phyloP scores from a whole-genome alignment of 306 rosid species.

The Cicer yamashitae region DNA sequence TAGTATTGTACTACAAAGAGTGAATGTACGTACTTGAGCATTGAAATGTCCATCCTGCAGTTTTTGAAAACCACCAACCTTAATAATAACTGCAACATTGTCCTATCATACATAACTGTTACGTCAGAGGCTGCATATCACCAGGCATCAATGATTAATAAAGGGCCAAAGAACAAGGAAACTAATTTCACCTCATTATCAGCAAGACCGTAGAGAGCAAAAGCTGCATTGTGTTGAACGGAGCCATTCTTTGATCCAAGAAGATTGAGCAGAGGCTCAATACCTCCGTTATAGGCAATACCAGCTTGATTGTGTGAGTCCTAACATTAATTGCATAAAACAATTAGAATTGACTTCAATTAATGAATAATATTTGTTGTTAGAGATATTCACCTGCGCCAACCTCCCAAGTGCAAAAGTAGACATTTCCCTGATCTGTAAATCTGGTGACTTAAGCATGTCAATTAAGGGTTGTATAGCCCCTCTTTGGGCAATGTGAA shows the following conservation, averaged over 20 bases:
- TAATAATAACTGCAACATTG: constrained; percentile 76
- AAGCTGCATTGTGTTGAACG: constrained; percentile 70
- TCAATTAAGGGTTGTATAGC: constrained; percentile 84
- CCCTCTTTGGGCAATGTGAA: constrained; percentile 89
- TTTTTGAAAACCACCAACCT: constrained; percentile 82
- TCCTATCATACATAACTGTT: constrained; percentile 62
- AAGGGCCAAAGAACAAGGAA: constrained; percentile 34
- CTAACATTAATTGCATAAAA: constrained; percentile 49
- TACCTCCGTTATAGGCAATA: constrained; percentile 81
- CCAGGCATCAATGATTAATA: constrained; percentile 36
- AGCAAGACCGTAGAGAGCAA: constrained; percentile 75
- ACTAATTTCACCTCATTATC: constrained; percentile 81
- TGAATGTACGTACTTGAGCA: constrained; percentile 66
- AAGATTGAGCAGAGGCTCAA: constrained; percentile 70
- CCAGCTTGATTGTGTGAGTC: constrained; percentile 94
- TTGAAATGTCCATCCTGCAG: constrained; percentile 75
- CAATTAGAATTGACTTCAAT: constrained; percentile 8
- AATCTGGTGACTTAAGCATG: constrained; percentile 87
- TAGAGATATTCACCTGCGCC: constrained; percentile 75
- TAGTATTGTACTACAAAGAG: constrained; percentile 9
- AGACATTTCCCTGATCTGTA: constrained; percentile 83
- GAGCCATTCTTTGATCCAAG: constrained; percentile 54
- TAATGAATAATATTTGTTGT: neutral
- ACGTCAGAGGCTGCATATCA: constrained; percentile 39
- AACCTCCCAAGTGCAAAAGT: constrained; percentile 95